phyloP scores from a whole-genome alignment of 139 green algal genomes.

The Haematococcus lacustris region DNA sequence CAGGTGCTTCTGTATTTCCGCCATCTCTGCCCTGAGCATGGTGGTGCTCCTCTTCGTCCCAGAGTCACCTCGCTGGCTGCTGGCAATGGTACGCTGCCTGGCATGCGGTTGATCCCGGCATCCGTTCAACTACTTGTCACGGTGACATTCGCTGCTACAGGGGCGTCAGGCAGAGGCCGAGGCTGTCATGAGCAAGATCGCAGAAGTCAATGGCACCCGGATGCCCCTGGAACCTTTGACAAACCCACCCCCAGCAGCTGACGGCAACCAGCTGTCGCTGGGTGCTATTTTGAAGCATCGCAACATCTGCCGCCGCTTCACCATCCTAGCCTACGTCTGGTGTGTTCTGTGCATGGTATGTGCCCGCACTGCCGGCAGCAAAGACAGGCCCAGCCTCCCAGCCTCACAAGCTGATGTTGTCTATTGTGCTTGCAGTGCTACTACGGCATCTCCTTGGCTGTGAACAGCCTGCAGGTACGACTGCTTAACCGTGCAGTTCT shows the following conservation, averaged over 20 bases:
- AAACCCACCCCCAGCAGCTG: neutral
- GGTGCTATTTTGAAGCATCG: slow-evolving; percentile 12
- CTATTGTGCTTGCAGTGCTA: neutral
- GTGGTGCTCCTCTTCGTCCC: no score
- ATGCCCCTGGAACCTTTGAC: slow-evolving; percentile 41
- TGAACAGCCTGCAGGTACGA: neutral
- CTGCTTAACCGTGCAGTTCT: neutral
- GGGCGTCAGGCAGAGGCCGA: slow-evolving; percentile 50
- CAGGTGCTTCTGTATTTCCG: no score
- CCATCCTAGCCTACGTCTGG: slow-evolving; percentile 33
- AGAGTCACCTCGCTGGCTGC: no score
- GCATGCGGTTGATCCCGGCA: no score
- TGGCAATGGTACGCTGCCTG: no score
- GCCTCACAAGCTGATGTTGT: neutral
- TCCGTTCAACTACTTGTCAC: no score
- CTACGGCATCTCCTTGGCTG: neutral
- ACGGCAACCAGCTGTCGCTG: neutral
- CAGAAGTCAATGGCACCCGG: slow-evolving; percentile 38
- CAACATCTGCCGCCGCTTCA: slow-evolving; percentile 34
- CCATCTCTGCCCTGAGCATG: no score
- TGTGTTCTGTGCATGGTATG: slow-evolving; percentile 23
- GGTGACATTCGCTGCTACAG: no score
- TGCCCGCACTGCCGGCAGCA: neutral
- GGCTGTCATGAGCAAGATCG: slow-evolving; percentile 38
- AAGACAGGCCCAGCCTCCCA: neutral